Base-by-base conservation (phyloP, 2,329 filamentous ascomycete species). In the Cyclaneusma minus region DNA sequence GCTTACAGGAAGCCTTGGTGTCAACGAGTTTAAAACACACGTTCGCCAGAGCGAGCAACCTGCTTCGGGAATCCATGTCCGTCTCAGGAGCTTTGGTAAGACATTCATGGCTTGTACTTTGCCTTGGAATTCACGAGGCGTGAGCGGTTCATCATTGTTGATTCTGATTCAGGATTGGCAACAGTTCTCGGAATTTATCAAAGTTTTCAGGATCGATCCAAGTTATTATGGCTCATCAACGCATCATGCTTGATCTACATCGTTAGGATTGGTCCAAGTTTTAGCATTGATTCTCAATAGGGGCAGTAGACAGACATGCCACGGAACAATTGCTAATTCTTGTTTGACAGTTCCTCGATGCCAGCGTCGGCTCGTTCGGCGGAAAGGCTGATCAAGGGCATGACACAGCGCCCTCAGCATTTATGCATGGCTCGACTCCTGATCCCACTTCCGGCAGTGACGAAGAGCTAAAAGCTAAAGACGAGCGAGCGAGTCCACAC, bases 311-410 rank as follows among this genome's bases (percentile, higher is more conserved):
- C n/a, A n/a, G n/a, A n/a, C n/a, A n/a, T n/a, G n/a, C n/a, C n/a
- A n/a, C n/a, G n/a, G n/a, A n/a, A n/a, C n/a, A n/a, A n/a, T n/a
- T n/a, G n/a, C n/a, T n/a, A n/a, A n/a, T n/a, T n/a, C n/a, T n/a
- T n/a, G n/a, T n/a, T n/a, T n/a, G n/a, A n/a, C n/a, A n/a, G n/a
- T 47, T 44, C 21, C 39, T 38, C 14, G 43, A 47, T 36, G 41
- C 42, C 4, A 44, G 39, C 21, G 33, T 44, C 17, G 39, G 40
- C 3, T 39, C 41, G 2, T 43, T 46, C 28, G 40, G 40, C 15
- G 39, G 36, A 4, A 38, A 37, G 25, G 33, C 38, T 11, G 36
- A 39, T 9, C 37, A 34, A 22, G 28, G 30, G 29, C 33, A 37
- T 12, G 37, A 44, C 13, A 42, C 39, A 22, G 37, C 38, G 8